phyloP scores from a whole-genome alignment of 1,284 basidiomycete species.

The Cystobasidiaceae sp. region DNA sequence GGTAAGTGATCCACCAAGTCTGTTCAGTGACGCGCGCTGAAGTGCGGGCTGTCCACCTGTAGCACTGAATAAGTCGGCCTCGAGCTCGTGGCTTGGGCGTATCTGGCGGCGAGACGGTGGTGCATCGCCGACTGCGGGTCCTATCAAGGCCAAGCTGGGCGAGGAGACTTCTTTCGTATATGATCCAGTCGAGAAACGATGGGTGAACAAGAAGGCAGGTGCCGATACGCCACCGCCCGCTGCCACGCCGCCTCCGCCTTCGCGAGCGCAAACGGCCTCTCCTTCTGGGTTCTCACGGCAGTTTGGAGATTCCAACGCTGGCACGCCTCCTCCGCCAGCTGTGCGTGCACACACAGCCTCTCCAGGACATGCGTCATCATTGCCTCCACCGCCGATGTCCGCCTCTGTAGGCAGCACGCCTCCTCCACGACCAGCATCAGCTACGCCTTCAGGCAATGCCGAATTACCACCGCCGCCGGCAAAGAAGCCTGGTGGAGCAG shows the following conservation, averaged over 20 bases:
- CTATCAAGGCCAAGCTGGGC: slow-evolving; percentile 84
- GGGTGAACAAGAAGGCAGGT: slow-evolving; percentile 87
- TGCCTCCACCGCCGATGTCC: background rate
- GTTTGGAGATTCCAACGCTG: background rate
- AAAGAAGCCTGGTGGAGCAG: slow-evolving; percentile 14
- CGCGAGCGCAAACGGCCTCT: slow-evolving; percentile 28
- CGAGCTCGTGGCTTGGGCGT: slow-evolving; percentile 65
- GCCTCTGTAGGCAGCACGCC: background rate
- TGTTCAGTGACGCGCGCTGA: background rate
- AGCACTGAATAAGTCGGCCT: slow-evolving; percentile 37
- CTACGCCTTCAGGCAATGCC: background rate
- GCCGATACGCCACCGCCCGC: slow-evolving; percentile 22
- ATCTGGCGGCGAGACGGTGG: slow-evolving; percentile 52
- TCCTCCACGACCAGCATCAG: background rate
- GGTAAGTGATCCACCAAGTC: background rate
- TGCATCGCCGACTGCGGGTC: slow-evolving; percentile 53
- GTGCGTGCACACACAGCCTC: background rate
- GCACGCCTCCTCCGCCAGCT: slow-evolving; percentile 13
- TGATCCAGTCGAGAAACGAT: slow-evolving; percentile 87
- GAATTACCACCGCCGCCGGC: slow-evolving; percentile 11
- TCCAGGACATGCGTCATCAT: background rate
- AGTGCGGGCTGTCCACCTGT: background rate
- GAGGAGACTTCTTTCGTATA: slow-evolving; percentile 89
- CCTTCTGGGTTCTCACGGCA: slow-evolving; percentile 10
- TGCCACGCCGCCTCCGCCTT: slow-evolving; percentile 18